Evolutionary conservation across 139 green algal species (phyloP), one percentile per base, ranked within the genome.

Genomic region (Chlamydomonas incerta): DNA sequence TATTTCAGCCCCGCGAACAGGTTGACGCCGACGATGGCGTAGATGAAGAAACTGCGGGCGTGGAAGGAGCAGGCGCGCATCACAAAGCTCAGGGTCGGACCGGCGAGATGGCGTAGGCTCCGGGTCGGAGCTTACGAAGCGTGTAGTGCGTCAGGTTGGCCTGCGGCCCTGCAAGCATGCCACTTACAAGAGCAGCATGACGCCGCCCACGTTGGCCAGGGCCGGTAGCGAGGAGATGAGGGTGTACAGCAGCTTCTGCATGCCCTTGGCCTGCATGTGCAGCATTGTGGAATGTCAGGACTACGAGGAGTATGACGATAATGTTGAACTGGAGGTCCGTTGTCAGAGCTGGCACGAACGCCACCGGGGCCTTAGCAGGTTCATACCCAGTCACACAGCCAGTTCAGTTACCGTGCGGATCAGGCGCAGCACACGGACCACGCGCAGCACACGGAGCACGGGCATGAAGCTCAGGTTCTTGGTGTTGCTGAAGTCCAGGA

Each of bases 11-110:
- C 81, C 26, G 91, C 93, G 83, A 96, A 97, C 15, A 97, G 87
- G 76, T 94, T 94, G 90, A 96, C 95, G 37, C 95, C 94, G 52
- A 96, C 90, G 35, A 96, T 87, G 60, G 92, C 91, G 70, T 92
- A 97, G 60, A 96, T 93, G 86, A 96, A 96, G 83, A 96, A 24
- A 20, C 55, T 21, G 18, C 55, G 18, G 2, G 55, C 18, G 55
- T 60, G 18, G 8, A 60, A 14, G 50, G 50, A 10, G 50, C 10
- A 14, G 50, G 50, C 50, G 14, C 11, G 50, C n/a, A n/a, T n/a
- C n/a, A n/a, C n/a, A n/a, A n/a, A n/a, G n/a, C n/a, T n/a, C n/a
- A n/a, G n/a, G n/a, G n/a, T n/a, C n/a, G n/a, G n/a, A n/a, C n/a
- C n/a, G n/a, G n/a, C n/a, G n/a, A n/a, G n/a, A n/a, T n/a, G n/a